Evolutionary conservation across 2,329 filamentous ascomycete species (phyloP).

Genomic region (Geosmithia flava): DNA sequence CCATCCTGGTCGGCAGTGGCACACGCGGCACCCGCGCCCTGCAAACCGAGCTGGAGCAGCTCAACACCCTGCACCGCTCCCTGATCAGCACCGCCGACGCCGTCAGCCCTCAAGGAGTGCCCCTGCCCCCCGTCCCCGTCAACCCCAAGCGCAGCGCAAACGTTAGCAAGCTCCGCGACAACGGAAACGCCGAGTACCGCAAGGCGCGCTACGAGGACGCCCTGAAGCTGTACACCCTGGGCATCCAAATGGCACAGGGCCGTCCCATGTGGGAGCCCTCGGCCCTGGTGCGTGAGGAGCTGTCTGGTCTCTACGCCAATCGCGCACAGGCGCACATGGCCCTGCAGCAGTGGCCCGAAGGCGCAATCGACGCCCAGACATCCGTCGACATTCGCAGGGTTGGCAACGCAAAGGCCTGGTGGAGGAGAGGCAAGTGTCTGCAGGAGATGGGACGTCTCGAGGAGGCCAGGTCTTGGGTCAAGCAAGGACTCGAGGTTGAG

Average conservation of each 20-base stretch:
- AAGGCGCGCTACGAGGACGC: slow-evolving; percentile 66
- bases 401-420: slow-evolving; percentile 92
- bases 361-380: slow-evolving; percentile 72
- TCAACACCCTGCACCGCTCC: slow-evolving; percentile 69
- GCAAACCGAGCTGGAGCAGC: slow-evolving; percentile 51
- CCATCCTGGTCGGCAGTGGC: slow-evolving; percentile 65
- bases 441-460: slow-evolving; percentile 80
- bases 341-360: slow-evolving; percentile 71
- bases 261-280: slow-evolving; percentile 83
- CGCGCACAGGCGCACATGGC: slow-evolving; percentile 85
- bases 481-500: slow-evolving; percentile 70
- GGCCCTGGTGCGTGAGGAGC: slow-evolving; percentile 73
- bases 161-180: slow-evolving; percentile 83
- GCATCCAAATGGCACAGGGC: slow-evolving; percentile 74
- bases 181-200: slow-evolving; percentile 71
- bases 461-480: slow-evolving; percentile 72
- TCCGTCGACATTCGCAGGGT: slow-evolving; percentile 79
- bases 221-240: slow-evolving; percentile 70
- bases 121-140: slow-evolving; percentile 78
- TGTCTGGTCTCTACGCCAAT: slow-evolving; percentile 69
- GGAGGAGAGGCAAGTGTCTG: slow-evolving; percentile 72
- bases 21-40: slow-evolving; percentile 36
- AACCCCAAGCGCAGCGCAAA: slow-evolving; percentile 85
- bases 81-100: slow-evolving; percentile 42
- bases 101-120: slow-evolving; percentile 51